Conservation (phyloP, 2,329 filamentous ascomycete species). For the Botrytis tulipae region DNA sequence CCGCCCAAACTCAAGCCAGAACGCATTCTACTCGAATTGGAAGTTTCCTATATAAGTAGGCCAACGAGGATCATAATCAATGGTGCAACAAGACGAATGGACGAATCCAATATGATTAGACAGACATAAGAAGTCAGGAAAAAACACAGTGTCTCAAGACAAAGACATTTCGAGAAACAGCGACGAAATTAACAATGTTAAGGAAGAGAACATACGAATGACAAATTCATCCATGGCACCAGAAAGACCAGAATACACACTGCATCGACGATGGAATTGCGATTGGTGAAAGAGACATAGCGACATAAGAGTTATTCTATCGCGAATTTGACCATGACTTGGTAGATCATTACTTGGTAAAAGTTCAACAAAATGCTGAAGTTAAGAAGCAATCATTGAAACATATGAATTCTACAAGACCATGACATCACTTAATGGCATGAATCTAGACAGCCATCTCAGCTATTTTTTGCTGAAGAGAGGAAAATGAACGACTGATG, state of each 20-base stretch:
- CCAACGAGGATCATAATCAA: background rate
- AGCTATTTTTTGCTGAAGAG: background rate
- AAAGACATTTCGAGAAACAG: constrained; percentile 5
- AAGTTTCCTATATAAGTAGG: background rate
- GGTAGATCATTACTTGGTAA: background rate
- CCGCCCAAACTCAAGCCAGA: background rate
- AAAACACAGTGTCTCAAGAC: background rate
- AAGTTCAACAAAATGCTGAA: background rate
- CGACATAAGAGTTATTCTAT: background rate
- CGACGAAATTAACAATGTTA: background rate
- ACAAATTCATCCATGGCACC: background rate
- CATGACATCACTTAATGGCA: background rate
- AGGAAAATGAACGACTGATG: background rate
- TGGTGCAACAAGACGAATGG: background rate
- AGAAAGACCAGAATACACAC: background rate
- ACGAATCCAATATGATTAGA: background rate
- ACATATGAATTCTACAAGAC: background rate
- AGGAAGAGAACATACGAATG: background rate
- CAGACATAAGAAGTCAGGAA: background rate
- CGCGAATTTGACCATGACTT: background rate
- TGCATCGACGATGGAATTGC: background rate
- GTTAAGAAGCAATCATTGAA: background rate
- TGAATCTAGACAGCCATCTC: background rate
- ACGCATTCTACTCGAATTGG: background rate
- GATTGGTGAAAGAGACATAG: background rate